phyloP scores from a whole-genome alignment of 805 yeast genomes.

The Lachancea fermentati region DNA sequence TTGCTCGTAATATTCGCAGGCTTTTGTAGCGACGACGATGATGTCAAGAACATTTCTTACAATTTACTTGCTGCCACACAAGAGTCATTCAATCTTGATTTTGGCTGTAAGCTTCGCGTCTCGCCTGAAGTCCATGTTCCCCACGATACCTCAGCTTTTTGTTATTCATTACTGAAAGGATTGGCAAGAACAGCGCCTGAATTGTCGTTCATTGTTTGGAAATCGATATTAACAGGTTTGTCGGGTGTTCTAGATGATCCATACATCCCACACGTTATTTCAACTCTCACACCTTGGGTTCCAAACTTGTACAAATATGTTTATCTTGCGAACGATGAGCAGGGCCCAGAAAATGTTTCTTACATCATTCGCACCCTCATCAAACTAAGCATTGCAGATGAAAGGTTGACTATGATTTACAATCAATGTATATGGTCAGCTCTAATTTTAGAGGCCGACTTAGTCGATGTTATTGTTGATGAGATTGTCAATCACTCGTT shows the following conservation, averaged over 20 bases:
- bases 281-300: constrained; percentile 62
- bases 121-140: constrained; percentile 65
- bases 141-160: constrained; percentile 55
- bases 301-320: constrained; percentile 57
- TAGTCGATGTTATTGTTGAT: constrained; percentile 56
- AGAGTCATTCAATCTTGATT: constrained; percentile 51
- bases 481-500: constrained; percentile 70
- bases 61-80: constrained; percentile 56
- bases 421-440: constrained; percentile 63
- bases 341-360: constrained; percentile 56
- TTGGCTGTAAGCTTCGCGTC: constrained; percentile 50
- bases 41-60: constrained; percentile 59
- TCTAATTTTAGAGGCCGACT: constrained; percentile 53
- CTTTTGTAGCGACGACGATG: constrained; percentile 51
- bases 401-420: constrained; percentile 46
- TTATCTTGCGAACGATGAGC: constrained; percentile 46
- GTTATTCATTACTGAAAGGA: constrained; percentile 49
- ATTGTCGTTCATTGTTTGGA: constrained; percentile 51
- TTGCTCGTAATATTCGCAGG: constrained; percentile 65
- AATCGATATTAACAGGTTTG: constrained; percentile 24
- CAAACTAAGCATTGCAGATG: constrained; percentile 46
- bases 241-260: constrained; percentile 18
- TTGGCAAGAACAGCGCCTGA: constrained; percentile 53
- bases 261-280: constrained; percentile 21
- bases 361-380: constrained; percentile 59